These are phyloP conservation scores for Schwanniomyces yamadae DNA, from an alignment of 805 yeast species.

Conservation along the genomic window DNA sequence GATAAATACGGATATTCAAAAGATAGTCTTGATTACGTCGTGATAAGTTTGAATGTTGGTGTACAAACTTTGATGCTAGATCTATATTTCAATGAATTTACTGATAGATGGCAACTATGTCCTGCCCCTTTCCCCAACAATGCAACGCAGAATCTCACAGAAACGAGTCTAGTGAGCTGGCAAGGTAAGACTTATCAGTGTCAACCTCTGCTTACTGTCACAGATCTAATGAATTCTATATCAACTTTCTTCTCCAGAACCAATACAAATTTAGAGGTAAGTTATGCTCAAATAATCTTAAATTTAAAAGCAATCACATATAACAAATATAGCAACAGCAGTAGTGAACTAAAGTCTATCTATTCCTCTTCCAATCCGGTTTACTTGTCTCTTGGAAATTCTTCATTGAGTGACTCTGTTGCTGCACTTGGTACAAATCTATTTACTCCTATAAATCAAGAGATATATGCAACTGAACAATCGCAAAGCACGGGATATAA, in stretches of 20 bases:
- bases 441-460: constrained; percentile 29
- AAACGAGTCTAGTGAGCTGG: constrained; percentile 23
- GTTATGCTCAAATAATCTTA: constrained; percentile 29
- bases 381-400: constrained; percentile 22
- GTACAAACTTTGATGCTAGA: constrained; percentile 50
- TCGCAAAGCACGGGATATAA: background rate
- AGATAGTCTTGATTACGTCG: constrained; percentile 15
- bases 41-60: constrained; percentile 41
- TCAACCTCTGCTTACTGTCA: constrained; percentile 25
- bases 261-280: constrained; percentile 35
- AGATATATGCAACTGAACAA: constrained; percentile 5
- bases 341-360: background rate
- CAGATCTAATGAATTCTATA: constrained; percentile 20
- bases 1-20: constrained; percentile 28
- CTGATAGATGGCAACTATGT: constrained; percentile 52
- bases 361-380: constrained; percentile 4
- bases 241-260: constrained; percentile 19
- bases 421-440: constrained; percentile 15
- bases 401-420: constrained; percentile 26
- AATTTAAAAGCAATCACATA: constrained; percentile 20
- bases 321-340: background rate
- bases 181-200: constrained; percentile 24
- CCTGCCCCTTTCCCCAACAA: constrained; percentile 44
- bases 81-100: constrained; percentile 52
- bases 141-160: constrained; percentile 12